Base-by-base conservation (phyloP, 164 flowering plant genomes). In the Liquidambar formosana region DNA sequence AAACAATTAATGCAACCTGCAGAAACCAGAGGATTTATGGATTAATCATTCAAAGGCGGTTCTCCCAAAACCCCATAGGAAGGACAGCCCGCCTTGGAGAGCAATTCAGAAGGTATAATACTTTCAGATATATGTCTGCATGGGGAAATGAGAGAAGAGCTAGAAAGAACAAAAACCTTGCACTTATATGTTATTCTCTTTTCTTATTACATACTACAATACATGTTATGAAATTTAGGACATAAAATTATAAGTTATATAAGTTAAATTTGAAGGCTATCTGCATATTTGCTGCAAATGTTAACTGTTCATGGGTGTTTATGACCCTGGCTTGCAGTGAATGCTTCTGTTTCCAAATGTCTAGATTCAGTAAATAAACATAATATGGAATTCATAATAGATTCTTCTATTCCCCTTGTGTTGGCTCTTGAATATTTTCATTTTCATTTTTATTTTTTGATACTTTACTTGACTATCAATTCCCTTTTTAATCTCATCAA, bases 1-100 rank as follows among this genome's bases (percentile, higher is more conserved):
- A 46, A 45, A 52, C 6, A 8, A 49, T n/a, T 45, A 49, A 61
- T 56, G 38, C 46, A 47, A 61, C 38, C 25, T 75, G 59, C 80
- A 95, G 99, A 93, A 75, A 85, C 97, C 97, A n/a, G 99, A 95
- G 77, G 99, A 95, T 80, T 77, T 95, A 45, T 95, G 99, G 99
- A 61, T 47, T 22, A 91, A 88, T 72, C 97, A 95, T 73, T 93
- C 97, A 0, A 93, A 90, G 80, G 60, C 72, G 22, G 98, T 95
- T 68, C 77, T 69, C 46, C 93, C 99, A 21, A 95, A 93, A 81
- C 99, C 99, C 68, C 99, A 95, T 44, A 88, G 93, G 75, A 93
- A 58, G 78, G 90, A 91, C 22, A 83, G 82, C 63, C 67, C 89
- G 25, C 71, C 92, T 33, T 95, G 99, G 99, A 75, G 60, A 76